Conservation (phyloP, 2,329 filamentous ascomycete species). For the Neofusicoccum sp. region DNA sequence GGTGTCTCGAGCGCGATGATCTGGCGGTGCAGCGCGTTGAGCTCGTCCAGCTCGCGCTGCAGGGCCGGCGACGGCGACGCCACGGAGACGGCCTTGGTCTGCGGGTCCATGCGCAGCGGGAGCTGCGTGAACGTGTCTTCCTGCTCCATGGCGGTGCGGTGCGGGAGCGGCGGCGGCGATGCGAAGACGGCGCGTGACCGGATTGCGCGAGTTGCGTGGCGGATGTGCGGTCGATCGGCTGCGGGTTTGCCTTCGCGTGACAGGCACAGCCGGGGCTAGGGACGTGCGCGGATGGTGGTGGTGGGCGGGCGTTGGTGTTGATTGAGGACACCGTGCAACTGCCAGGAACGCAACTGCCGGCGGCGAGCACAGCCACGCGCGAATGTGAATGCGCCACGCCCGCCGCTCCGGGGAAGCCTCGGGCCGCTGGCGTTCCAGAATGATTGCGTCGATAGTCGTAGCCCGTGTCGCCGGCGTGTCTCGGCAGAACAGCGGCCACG, state of each 20-base stretch:
- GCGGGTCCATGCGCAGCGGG: constrained; percentile 76
- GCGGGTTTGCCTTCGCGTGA: not conserved
- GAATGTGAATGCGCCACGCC: not conserved
- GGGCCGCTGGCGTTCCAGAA: not conserved
- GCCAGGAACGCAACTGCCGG: not conserved
- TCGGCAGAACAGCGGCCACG: not conserved
- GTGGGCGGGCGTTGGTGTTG: not conserved
- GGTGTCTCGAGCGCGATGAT: constrained; percentile 66
- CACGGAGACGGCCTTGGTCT: constrained; percentile 68
- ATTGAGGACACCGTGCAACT: constrained; percentile 16
- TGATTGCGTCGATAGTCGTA: not conserved
- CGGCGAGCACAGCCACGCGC: constrained; percentile 1
- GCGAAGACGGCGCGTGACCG: not conserved
- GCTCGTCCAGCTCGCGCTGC: constrained; percentile 56
- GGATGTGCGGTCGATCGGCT: not conserved
- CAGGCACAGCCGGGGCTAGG: not conserved
- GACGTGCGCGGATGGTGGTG: constrained; percentile 10
- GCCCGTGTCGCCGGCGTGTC: not conserved
- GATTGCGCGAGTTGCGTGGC: not conserved
- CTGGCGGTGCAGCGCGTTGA: constrained; percentile 76
- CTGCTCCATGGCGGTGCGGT: constrained; percentile 3
- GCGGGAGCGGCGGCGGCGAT: not conserved
- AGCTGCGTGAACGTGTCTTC: constrained; percentile 74
- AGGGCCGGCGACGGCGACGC: constrained; percentile 41
- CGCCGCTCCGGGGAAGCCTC: not conserved